Base-by-base conservation (phyloP, 23 red algal genomes). In the Cyanidiococcus yangmingshanensis region DNA sequence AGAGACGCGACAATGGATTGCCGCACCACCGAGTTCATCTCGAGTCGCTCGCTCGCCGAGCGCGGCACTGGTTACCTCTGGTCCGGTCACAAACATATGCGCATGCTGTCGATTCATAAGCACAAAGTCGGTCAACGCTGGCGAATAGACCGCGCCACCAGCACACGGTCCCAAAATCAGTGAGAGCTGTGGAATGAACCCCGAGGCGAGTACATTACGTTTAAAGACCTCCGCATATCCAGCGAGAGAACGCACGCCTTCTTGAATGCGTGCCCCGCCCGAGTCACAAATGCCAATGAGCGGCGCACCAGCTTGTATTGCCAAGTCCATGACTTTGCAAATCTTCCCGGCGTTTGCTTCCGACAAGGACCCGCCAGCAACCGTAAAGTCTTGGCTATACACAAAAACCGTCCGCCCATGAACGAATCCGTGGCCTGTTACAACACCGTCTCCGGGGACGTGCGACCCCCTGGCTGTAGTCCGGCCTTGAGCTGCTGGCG, bases 41-140 rank as follows among this genome's bases (percentile, higher is more conserved):
- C 17, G 27, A 30, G 75, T 85, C 24, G 84, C 74, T 29, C 78
- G n/a, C 57, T 89, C 86, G 39, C 76, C 59, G 15, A 50, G 40
- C 12, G 83, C 86, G 1, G 68, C 67, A 35, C 57, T 39, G 2
- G 80, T 68, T 16, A 87, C 85, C 24, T 74, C 77, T 1, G 85
- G 85, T 31, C 85, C 85, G 24, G 85, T 87, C 25, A 87, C 58
- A 37, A 87, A 87, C 85, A 87, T 87, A 37, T 74, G 38, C 18
- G 59, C 18, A 38, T 40, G 29, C 0, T 57, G 75, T 0, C 58
- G 33, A 15, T 45, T 77, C 85, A 87, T 87, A 38, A 87, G 68
- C 24, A 82, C 38, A 41, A 83, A 87, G 79, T 87, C 85, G 26
- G 85, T 87, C 0, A 87, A 38, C 0, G 85, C 85, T 31, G 85